phyloP scores from a whole-genome alignment of 2,329 filamentous ascomycete genomes.

The Penicillium sp. region DNA sequence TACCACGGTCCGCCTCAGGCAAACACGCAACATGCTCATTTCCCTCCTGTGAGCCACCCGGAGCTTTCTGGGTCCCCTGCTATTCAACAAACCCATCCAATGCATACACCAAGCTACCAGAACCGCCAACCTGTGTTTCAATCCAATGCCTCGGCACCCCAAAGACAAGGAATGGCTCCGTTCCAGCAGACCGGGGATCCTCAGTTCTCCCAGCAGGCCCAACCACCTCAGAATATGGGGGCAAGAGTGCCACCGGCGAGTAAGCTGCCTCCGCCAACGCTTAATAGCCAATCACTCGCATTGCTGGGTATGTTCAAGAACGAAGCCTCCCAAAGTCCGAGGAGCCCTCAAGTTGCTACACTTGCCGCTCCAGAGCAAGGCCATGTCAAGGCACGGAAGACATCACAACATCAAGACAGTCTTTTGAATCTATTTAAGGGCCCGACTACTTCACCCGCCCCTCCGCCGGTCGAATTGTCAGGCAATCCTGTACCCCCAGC shows the following conservation, averaged over 20 bases:
- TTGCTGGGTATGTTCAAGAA: slow-evolving; percentile 60
- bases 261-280: slow-evolving; percentile 58
- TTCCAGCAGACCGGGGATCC: slow-evolving; percentile 51
- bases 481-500: slow-evolving; percentile 7
- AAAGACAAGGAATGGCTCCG: slow-evolving; percentile 38
- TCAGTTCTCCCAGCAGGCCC: slow-evolving; percentile 42
- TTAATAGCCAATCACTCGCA: slow-evolving; percentile 59
- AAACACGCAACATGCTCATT: slow-evolving; percentile 10
- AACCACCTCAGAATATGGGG: slow-evolving; percentile 37
- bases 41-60: slow-evolving; percentile 14
- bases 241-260: slow-evolving; percentile 56
- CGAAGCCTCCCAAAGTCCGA: slow-evolving; percentile 28
- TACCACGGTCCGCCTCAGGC: slow-evolving; percentile 11
- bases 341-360: slow-evolving; percentile 18
- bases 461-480: slow-evolving; percentile 18
- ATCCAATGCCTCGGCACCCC: slow-evolving; percentile 10
- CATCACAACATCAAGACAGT: slow-evolving; percentile 40
- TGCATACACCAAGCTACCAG: slow-evolving; percentile 21
- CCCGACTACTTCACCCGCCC: slow-evolving; percentile 11
- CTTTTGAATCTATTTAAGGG: slow-evolving; percentile 37
- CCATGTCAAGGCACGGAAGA: slow-evolving; percentile 18
- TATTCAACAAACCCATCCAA: slow-evolving; percentile 25
- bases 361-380: slow-evolving; percentile 8
- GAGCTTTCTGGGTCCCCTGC: slow-evolving; percentile 21
- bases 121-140: slow-evolving; percentile 19